A percentile compares a stretch with the other conserved stretches of the same genome.
Conservation (phyloP, 352 stramenopile species). For the Globisporangium apiculatum region DNA sequence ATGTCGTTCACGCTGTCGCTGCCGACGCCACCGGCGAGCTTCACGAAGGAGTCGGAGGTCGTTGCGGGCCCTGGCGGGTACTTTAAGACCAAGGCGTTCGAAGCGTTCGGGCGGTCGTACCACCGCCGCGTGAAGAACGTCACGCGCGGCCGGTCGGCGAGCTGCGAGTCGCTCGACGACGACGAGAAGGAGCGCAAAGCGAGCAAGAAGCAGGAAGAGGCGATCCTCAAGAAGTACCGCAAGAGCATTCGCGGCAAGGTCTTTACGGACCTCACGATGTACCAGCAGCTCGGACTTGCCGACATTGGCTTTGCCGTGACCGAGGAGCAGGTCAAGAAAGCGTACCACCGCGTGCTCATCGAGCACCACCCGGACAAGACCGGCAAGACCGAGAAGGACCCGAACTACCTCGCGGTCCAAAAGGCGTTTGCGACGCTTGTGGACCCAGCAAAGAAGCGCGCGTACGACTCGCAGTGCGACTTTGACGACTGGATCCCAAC, state of each 20-base stretch:
- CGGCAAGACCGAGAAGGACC: slow-evolving; percentile 85
- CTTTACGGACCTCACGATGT: slow-evolving; percentile 82
- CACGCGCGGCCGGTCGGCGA: slow-evolving; percentile 63
- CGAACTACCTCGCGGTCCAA: slow-evolving; percentile 84
- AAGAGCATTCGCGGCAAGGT: slow-evolving; percentile 77
- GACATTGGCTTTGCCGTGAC: slow-evolving; percentile 78
- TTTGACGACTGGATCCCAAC: slow-evolving; percentile 79
- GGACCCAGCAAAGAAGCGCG: slow-evolving; percentile 77
- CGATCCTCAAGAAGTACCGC: slow-evolving; percentile 69
- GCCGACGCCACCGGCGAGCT: slow-evolving; percentile 37
- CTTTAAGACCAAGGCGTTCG: slow-evolving; percentile 68
- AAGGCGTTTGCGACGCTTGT: slow-evolving; percentile 79
- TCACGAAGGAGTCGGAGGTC: slow-evolving; percentile 47
- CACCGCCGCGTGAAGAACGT: slow-evolving; percentile 73
- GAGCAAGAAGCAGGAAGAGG: slow-evolving; percentile 61
- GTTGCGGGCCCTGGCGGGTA: slow-evolving; percentile 60
- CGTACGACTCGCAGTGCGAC: slow-evolving; percentile 83
- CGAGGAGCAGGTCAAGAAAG: slow-evolving; percentile 83
- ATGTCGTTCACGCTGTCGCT: slow-evolving; percentile 56
- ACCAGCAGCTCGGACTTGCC: slow-evolving; percentile 73
- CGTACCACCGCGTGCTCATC: slow-evolving; percentile 84
- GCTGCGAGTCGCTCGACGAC: slow-evolving; percentile 70
- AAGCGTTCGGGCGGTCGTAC: slow-evolving; percentile 62
- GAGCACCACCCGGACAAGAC: slow-evolving; percentile 87
- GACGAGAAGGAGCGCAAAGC: slow-evolving; percentile 46